A percentile compares a stretch with the other conserved stretches of the same genome.
Conservation (phyloP, 441 rosid species). For the Syzygium syzygioides region DNA sequence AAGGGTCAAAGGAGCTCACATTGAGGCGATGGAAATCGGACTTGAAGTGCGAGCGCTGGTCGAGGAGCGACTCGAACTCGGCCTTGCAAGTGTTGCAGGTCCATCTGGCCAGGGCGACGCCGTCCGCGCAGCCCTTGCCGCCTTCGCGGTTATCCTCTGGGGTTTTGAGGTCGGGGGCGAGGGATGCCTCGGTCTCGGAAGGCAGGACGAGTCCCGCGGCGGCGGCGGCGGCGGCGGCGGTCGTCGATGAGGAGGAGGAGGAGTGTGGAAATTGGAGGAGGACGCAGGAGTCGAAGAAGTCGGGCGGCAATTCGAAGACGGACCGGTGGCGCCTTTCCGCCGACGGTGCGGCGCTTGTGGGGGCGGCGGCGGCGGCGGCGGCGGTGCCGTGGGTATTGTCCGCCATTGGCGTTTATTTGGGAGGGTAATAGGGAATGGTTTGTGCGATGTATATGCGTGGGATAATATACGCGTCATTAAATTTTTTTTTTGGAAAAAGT, state of each 20-base stretch:
- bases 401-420: background rate
- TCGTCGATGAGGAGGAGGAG: background rate
- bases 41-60: constrained; percentile 91
- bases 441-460: background rate
- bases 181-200: constrained; percentile 4
- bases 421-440: background rate
- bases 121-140: constrained; percentile 24
- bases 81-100: constrained; percentile 83
- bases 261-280: constrained; percentile 41
- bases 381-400: background rate
- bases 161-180: constrained; percentile 11
- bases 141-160: constrained; percentile 14
- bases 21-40: constrained; percentile 92
- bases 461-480: background rate
- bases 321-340: constrained; percentile 47
- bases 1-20: constrained; percentile 29
- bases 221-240: background rate
- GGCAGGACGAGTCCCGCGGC: constrained; percentile 11
- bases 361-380: background rate
- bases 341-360: background rate
- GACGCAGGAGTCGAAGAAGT: constrained; percentile 63
- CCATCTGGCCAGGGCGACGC: constrained; percentile 46
- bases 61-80: constrained; percentile 77
- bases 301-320: constrained; percentile 48
- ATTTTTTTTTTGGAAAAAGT: background rate